A percentile compares a stretch with the other conserved stretches of the same genome.
Evolutionary conservation across 257 asterid species (phyloP).

Genomic region (Jacaranda mimosifolia): DNA sequence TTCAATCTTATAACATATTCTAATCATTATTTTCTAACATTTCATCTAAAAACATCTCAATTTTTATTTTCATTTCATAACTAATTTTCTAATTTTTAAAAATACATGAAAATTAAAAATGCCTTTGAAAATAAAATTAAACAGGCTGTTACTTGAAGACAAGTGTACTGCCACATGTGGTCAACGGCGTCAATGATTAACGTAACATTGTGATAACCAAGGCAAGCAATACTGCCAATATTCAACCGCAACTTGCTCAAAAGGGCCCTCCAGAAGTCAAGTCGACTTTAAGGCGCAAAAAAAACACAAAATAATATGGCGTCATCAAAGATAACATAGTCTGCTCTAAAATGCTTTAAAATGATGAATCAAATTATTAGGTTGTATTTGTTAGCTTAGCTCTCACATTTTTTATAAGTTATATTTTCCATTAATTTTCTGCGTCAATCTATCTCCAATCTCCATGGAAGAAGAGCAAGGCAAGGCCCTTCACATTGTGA

Average conservation of each 20-base stretch:
- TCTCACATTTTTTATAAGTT: too few relatives aligned
- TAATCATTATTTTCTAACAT: too few relatives aligned
- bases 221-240: conserved; percentile 24
- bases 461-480: conserved; percentile 60
- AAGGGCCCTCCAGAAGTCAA: background rate
- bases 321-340: conserved; percentile 19
- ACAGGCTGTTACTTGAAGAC: too few relatives aligned
- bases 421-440: too few relatives aligned
- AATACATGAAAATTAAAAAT: too few relatives aligned
- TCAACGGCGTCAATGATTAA: conserved; percentile 4
- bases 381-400: too few relatives aligned
- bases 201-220: background rate
- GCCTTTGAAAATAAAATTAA: too few relatives aligned
- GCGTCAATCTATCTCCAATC: conserved; percentile 35
- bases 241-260: conserved; percentile 27
- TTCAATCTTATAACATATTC: too few relatives aligned
- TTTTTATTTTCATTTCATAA: too few relatives aligned
- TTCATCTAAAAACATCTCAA: too few relatives aligned
- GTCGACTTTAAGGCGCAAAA: background rate
- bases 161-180: background rate
- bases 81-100: too few relatives aligned
- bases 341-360: background rate
- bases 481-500: conserved; percentile 67
- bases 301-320: background rate
- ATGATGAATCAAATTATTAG: too few relatives aligned